These are phyloP conservation scores for Neofusicoccum kwambonambiense DNA, from an alignment of 2,329 filamentous ascomycete species.

Conservation along the genomic window DNA sequence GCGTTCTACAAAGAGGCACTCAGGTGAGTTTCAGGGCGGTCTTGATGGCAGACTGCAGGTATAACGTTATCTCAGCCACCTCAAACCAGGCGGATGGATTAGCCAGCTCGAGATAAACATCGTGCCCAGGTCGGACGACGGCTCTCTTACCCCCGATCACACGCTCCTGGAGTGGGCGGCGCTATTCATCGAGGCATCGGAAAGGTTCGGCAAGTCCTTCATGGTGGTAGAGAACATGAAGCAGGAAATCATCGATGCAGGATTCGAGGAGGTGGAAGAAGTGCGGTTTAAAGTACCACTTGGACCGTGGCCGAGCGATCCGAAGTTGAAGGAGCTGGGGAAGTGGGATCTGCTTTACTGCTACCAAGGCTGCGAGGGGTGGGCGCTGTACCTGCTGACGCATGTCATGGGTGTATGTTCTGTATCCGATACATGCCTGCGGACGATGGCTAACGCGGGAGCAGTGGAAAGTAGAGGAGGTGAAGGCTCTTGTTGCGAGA, in stretches of 20 bases:
- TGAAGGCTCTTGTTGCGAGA: neutral
- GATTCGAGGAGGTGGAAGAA: conserved; percentile 54
- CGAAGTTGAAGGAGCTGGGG: conserved; percentile 35
- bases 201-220: conserved; percentile 34
- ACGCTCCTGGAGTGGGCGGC: conserved; percentile 26
- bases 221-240: conserved; percentile 39
- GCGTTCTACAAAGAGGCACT: conserved; percentile 22
- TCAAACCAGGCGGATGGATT: conserved; percentile 28
- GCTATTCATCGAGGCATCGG: conserved; percentile 24
- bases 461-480: neutral
- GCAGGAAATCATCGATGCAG: conserved; percentile 49
- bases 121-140: conserved; percentile 27
- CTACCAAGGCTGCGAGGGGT: conserved; percentile 38
- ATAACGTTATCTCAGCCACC: neutral
- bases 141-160: conserved; percentile 23
- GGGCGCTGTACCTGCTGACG: conserved; percentile 37
- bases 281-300: conserved; percentile 38
- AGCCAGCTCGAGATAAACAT: conserved; percentile 29
- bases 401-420: neutral
- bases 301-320: conserved; percentile 30
- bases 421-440: too few species aligned
- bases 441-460: neutral
- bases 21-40: conserved; percentile 22
- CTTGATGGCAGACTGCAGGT: neutral
- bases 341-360: conserved; percentile 31